These are phyloP conservation scores for Piper longum DNA, from an alignment of 164 flowering plant genomes.

Conservation along the genomic window DNA sequence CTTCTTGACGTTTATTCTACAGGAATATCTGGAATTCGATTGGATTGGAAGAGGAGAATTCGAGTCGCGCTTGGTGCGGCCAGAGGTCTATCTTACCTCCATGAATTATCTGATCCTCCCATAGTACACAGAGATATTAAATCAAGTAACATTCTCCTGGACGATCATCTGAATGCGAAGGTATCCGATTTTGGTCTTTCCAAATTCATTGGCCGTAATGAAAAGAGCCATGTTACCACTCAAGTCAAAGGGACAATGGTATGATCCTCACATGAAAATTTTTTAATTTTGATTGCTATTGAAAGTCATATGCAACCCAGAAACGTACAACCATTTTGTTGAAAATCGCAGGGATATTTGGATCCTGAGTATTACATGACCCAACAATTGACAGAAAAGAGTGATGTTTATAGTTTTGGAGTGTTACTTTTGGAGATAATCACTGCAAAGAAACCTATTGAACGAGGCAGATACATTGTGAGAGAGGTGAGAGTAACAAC, in stretches of 20 bases:
- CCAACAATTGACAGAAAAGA: constrained; percentile 77
- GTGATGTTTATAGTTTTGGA: constrained; percentile 87
- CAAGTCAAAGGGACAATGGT: constrained; percentile 70
- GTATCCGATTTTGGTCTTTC: constrained; percentile 72
- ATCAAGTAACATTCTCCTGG: constrained; percentile 14
- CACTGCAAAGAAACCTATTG: constrained; percentile 64
- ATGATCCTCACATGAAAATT: constrained; percentile 9
- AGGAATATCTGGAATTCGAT: background rate
- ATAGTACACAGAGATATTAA: constrained; percentile 3
- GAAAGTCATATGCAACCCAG: background rate
- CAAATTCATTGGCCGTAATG: constrained; percentile 39
- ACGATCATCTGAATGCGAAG: constrained; percentile 45
- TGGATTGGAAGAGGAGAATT: constrained; percentile 2
- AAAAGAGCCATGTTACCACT: constrained; percentile 55
- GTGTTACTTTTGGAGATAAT: constrained; percentile 84
- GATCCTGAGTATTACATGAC: constrained; percentile 97
- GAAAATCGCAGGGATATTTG: constrained; percentile 61
- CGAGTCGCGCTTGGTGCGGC: constrained; percentile 1
- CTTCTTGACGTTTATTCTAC: background rate
- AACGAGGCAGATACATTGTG: constrained; percentile 77
- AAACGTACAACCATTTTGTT: background rate
- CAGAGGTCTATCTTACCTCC: constrained; percentile 4
- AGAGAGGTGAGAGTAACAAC: constrained; percentile 51
- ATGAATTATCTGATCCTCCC: constrained; percentile 4
- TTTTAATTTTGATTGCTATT: background rate